Conservation (phyloP, 495 filamentous ascomycete genomes). For the Daldinia vernicosa region DNA sequence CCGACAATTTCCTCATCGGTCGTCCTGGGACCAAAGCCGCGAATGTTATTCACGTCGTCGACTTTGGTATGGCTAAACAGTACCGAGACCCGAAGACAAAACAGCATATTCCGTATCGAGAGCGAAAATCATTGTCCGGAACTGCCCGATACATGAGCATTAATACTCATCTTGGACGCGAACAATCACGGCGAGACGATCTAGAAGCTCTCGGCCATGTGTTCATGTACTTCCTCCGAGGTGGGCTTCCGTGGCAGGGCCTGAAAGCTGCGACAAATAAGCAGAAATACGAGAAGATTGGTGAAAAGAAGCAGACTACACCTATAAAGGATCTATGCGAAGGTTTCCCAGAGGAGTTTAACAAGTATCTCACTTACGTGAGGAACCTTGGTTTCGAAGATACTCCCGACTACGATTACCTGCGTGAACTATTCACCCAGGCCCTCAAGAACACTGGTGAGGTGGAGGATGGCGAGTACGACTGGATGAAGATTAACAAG, state of each 20-base stretch:
- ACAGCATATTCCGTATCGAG: constrained; percentile 98
- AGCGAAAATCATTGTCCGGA: constrained; percentile 96
- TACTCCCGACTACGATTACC: constrained; percentile 97
- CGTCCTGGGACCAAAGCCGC: constrained; percentile 90
- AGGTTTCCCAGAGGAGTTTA: constrained; percentile 96
- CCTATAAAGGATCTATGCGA: constrained; percentile 97
- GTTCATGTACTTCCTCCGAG: constrained; percentile 99
- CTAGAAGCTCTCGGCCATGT: constrained; percentile 96
- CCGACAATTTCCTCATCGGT: constrained; percentile 98
- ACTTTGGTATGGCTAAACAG: constrained; percentile 99
- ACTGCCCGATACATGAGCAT: constrained; percentile 99
- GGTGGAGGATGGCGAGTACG: constrained; percentile 98
- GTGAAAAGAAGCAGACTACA: constrained; percentile 99
- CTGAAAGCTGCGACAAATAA: constrained; percentile 99
- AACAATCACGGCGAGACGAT: constrained; percentile 97
- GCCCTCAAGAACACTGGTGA: constrained; percentile 94
- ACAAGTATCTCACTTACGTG: constrained; percentile 95
- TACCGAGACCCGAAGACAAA: constrained; percentile 99
- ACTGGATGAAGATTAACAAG: constrained; percentile 99
- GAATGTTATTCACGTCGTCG: constrained; percentile 98
- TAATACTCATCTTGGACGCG: constrained; percentile 96
- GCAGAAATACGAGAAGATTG: constrained; percentile 99
- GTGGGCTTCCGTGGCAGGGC: constrained; percentile 97
- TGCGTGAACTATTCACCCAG: constrained; percentile 94
- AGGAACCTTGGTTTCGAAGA: constrained; percentile 98